A percentile compares a stretch with the other conserved stretches of the same genome.
Evolutionary conservation across 2,329 filamentous ascomycete genomes (phyloP).

Genomic region (Cladosporium sp.): DNA sequence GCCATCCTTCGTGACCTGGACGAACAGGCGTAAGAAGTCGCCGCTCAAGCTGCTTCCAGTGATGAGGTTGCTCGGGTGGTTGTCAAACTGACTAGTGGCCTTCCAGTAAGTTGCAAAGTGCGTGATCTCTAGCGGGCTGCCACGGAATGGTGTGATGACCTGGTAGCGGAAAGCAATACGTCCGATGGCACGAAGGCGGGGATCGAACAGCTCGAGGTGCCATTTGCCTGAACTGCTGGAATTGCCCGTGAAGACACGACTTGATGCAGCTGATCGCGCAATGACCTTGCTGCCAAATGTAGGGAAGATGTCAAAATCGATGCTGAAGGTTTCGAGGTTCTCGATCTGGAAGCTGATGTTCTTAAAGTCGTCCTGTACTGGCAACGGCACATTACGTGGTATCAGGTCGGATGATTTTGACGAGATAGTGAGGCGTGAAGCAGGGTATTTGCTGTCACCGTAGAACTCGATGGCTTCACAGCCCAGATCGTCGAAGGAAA

Average conservation of each 20-base stretch:
- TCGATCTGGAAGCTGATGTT: constrained; percentile 96
- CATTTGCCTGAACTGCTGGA: constrained; percentile 75
- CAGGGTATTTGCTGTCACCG: constrained; percentile 94
- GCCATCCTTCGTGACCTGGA: constrained; percentile 87
- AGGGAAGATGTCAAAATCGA: constrained; percentile 97
- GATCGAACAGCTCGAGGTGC: constrained; percentile 88
- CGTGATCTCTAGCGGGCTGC: constrained; percentile 90
- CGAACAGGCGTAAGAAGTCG: constrained; percentile 89
- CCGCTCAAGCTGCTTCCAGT: constrained; percentile 94
- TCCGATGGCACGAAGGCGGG: constrained; percentile 84
- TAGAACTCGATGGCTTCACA: constrained; percentile 87
- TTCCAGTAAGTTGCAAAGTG: constrained; percentile 99
- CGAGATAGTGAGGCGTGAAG: constrained; percentile 90
- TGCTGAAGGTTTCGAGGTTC: constrained; percentile 84
- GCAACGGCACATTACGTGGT: constrained; percentile 90
- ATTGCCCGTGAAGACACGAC: constrained; percentile 77
- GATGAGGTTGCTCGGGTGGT: constrained; percentile 80
- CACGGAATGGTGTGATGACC: constrained; percentile 93
- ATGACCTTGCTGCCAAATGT: constrained; percentile 98
- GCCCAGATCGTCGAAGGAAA: constrained; percentile 77
- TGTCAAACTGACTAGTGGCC: constrained; percentile 88
- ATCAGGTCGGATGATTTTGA: constrained; percentile 96
- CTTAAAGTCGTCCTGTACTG: constrained; percentile 93
- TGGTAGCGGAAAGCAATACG: constrained; percentile 93
- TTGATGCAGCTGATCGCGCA: constrained; percentile 88